These are phyloP conservation scores for Scheffersomyces coipomensis DNA, from an alignment of 805 yeast genomes.

Conservation along the genomic window DNA sequence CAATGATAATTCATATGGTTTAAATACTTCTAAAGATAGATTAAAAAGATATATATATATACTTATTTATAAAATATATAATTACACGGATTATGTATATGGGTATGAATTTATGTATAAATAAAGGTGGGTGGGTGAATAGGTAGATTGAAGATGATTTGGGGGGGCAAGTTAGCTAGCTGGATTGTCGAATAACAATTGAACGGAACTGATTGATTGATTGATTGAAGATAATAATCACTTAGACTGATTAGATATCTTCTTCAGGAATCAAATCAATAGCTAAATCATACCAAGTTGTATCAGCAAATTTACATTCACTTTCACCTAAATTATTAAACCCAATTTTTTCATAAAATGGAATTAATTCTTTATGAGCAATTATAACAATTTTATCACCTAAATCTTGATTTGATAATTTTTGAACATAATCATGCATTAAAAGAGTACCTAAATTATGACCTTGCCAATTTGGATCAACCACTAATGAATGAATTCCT, in stretches of 20 bases:
- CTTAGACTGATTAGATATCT: conserved; percentile 32
- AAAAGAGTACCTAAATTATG: conserved; percentile 79
- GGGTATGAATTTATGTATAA: too few species aligned
- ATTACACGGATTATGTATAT: too few species aligned
- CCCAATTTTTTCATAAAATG: conserved; percentile 81
- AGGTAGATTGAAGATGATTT: too few species aligned
- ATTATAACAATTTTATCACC: conserved; percentile 76
- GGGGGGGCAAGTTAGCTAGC: too few species aligned
- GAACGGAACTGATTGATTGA: too few species aligned
- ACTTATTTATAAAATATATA: too few species aligned
- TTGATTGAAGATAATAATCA: too few species aligned
- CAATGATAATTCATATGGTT: too few species aligned
- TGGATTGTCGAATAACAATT: too few species aligned
- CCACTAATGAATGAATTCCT: conserved; percentile 80
- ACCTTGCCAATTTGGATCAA: conserved; percentile 76
- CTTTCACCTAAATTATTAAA: conserved; percentile 71
- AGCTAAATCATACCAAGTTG: conserved; percentile 59
- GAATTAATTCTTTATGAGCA: conserved; percentile 65
- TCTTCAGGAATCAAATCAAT: conserved; percentile 45
- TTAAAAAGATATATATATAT: too few species aligned
- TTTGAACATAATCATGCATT: conserved; percentile 87
- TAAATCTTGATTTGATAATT: conserved; percentile 80
- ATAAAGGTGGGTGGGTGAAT: too few species aligned
- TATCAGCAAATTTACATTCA: conserved; percentile 56
- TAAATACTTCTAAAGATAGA: too few species aligned